These are phyloP conservation scores for Helotiales sp. DNA, from an alignment of 2,329 filamentous ascomycete genomes.

Conservation along the genomic window DNA sequence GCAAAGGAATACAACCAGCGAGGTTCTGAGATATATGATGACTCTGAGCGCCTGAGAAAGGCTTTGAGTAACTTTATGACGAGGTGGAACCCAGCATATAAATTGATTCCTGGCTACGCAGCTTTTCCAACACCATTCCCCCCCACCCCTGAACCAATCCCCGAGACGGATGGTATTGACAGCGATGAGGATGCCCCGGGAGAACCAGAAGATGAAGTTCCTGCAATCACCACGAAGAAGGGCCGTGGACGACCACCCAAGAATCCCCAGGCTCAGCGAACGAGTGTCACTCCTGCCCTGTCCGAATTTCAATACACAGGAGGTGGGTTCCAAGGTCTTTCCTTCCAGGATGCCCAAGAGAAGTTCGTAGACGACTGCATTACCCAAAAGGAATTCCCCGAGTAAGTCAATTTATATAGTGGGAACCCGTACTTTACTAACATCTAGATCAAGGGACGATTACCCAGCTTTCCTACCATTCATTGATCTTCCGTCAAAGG, in stretches of 20 bases:
- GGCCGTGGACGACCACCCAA: constrained; percentile 35
- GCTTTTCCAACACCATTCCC: constrained; percentile 73
- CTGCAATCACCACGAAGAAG: constrained; percentile 30
- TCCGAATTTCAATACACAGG: constrained; percentile 60
- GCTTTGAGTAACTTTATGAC: constrained; percentile 88
- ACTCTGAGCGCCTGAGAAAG: constrained; percentile 86
- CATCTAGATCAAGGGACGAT: constrained; percentile 57
- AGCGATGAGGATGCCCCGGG: constrained; percentile 41
- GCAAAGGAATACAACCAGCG: constrained; percentile 84
- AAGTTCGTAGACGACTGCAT: constrained; percentile 80
- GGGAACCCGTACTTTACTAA: constrained; percentile 1
- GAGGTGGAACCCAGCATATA: constrained; percentile 83
- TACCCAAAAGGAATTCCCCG: constrained; percentile 65
- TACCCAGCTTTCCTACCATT: constrained; percentile 76
- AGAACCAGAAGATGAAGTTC: constrained; percentile 35
- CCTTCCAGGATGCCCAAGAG: constrained; percentile 84
- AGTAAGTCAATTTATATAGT: constrained; percentile 52
- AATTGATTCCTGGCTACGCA: constrained; percentile 64
- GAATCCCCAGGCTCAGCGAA: constrained; percentile 41
- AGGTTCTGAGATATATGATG: constrained; percentile 74
- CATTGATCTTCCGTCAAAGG: constrained; percentile 75
- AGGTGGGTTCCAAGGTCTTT: constrained; percentile 71
- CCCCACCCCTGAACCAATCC: constrained; percentile 49
- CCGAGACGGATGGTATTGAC: constrained; percentile 47
- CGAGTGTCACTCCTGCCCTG: constrained; percentile 48